Conservation (phyloP, 2,329 filamentous ascomycete genomes). For the Epichloe amarillans region DNA sequence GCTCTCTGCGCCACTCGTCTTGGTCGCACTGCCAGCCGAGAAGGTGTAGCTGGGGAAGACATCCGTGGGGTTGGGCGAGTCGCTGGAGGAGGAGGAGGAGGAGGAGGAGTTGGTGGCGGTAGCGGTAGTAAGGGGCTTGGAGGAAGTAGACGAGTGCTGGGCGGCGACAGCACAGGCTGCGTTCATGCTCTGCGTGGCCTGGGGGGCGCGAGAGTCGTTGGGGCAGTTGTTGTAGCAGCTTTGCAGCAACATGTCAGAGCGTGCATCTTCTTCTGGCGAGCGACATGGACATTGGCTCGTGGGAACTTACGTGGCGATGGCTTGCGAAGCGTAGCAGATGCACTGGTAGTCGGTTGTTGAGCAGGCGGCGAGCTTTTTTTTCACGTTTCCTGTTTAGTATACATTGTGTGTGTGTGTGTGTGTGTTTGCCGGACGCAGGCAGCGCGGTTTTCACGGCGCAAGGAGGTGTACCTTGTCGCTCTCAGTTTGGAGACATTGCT, state of each 20-base stretch:
- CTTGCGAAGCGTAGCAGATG: slow-evolving; percentile 30
- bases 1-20: slow-evolving; percentile 12
- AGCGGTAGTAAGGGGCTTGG: slow-evolving; percentile 14
- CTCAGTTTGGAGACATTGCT: slow-evolving; percentile 28
- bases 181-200: slow-evolving; percentile 24
- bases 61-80: slow-evolving; percentile 8
- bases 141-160: slow-evolving; percentile 24
- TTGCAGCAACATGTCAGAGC: slow-evolving; percentile 6
- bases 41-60: slow-evolving; percentile 10
- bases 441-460: no score
- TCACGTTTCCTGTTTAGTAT: no score
- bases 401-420: background rate
- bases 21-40: slow-evolving; percentile 9
- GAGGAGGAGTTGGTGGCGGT: slow-evolving; percentile 8
- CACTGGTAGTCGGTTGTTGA: slow-evolving; percentile 29
- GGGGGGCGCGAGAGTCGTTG: slow-evolving; percentile 26
- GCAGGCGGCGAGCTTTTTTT: slow-evolving; percentile 22
- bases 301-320: slow-evolving; percentile 33
- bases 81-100: slow-evolving; percentile 8
- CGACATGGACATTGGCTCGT: no score
- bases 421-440: no score
- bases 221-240: slow-evolving; percentile 47
- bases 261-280: background rate
- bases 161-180: slow-evolving; percentile 33
- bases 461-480: slow-evolving; percentile 18